Conservation (phyloP, 1,139 yeast genomes). For the Suhomyces bribrorum region DNA sequence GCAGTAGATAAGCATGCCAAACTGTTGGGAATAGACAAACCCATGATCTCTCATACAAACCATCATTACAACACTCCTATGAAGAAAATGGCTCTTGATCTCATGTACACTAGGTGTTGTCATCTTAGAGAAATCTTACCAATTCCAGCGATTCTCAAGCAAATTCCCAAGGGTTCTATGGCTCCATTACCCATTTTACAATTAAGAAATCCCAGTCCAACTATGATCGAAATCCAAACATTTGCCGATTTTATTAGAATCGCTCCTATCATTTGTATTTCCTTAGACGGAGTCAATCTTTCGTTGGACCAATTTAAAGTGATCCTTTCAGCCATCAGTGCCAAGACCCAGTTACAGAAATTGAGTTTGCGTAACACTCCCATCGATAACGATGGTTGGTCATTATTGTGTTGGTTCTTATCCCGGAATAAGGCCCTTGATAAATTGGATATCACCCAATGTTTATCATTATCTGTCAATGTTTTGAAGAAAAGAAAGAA, state of each 20-base stretch:
- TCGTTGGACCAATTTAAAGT: slow-evolving; percentile 66
- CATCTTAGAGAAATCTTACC: slow-evolving; percentile 74
- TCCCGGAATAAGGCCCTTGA: slow-evolving; percentile 58
- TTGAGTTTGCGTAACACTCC: slow-evolving; percentile 72
- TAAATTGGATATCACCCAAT: slow-evolving; percentile 69
- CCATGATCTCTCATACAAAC: slow-evolving; percentile 37
- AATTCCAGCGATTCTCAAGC: slow-evolving; percentile 74
- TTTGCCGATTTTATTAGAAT: slow-evolving; percentile 75
- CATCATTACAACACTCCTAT: slow-evolving; percentile 36
- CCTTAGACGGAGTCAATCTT: slow-evolving; percentile 68
- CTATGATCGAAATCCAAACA: slow-evolving; percentile 70
- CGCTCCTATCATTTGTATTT: slow-evolving; percentile 69
- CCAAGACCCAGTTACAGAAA: slow-evolving; percentile 63
- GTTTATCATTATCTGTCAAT: slow-evolving; percentile 60
- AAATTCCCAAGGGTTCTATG: slow-evolving; percentile 66
- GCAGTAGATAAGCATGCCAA: slow-evolving; percentile 44
- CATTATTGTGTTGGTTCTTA: slow-evolving; percentile 65
- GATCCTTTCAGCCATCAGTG: slow-evolving; percentile 59
- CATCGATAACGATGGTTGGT: slow-evolving; percentile 70
- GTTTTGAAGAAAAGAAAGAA: slow-evolving; percentile 48
- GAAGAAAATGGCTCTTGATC: slow-evolving; percentile 56
- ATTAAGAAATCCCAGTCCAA: slow-evolving; percentile 70
- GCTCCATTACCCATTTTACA: slow-evolving; percentile 69
- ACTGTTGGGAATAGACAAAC: slow-evolving; percentile 49
- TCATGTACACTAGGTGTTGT: slow-evolving; percentile 73